Base-by-base conservation (phyloP, 208 protist genomes). In the Acanthamoeba healyi region DNA sequence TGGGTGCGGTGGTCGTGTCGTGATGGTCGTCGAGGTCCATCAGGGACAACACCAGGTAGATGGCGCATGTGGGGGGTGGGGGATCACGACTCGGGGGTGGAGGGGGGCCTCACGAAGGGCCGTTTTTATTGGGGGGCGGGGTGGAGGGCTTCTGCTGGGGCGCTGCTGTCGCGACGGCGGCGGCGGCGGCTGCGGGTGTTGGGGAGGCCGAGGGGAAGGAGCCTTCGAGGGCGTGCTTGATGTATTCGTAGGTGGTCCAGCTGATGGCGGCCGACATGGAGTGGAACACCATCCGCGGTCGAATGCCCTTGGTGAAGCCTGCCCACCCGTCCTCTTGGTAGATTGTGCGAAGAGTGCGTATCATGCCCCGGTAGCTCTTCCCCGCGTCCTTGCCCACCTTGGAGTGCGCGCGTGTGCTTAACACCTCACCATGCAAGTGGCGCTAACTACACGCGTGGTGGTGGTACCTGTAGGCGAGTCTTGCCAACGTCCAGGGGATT, bases 211-310 rank as follows among this genome's bases (percentile, higher is more conserved):
- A 22, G 77, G n/a, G 4, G 29, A 86, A 86, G 17, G 26, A 61
- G 44, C 10, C 24, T 19, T 86, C 77, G 14, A 86, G 49, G 22
- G 49, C 40, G 77, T 61, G 49, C 44, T 86, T 86, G 44, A 86
- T 17, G 44, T 86, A 56, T 38, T 86, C 77, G 34, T 86, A 86
- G n/a, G 77, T 86, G 36, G 77, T 86, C 77, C 77, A 86, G 38
- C 77, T 86, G 77, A 86, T 86, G 36, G 77, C 77, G n/a, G 77
- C 77, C 15, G 77, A 86, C 44, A 34, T 54, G 44, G 77, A 86
- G 42, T 86, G 77, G 42, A 86, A 86, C 15, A 86, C 24, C 40
- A 86, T 58, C 24, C 77, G 22, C 26, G 77, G 44, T 58, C 77
- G 40, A 4, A 86, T 61, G 49, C 77, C 77, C 44, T 86, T 86